Conservation (phyloP, 2,329 filamentous ascomycete species). For the Xylaria sp. region DNA sequence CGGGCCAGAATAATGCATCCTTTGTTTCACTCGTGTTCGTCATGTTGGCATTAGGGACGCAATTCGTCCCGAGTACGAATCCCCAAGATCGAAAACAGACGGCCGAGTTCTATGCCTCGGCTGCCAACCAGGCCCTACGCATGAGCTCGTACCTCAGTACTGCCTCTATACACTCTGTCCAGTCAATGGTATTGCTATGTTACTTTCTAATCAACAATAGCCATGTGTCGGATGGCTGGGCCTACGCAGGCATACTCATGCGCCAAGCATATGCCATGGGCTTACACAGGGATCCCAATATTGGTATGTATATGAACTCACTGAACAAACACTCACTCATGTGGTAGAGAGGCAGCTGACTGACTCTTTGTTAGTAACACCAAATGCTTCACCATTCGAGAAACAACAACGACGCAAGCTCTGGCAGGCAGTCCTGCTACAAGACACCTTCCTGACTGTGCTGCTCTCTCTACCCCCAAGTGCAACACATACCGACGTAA, state of each 20-base stretch:
- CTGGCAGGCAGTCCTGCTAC: constrained; percentile 81
- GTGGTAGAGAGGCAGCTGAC: not conserved
- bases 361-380: constrained; percentile 54
- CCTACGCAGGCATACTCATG: constrained; percentile 78
- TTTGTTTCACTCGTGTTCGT: constrained; percentile 76
- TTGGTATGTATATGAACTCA: constrained; percentile 51
- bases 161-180: constrained; percentile 73
- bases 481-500: constrained; percentile 79
- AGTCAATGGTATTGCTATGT: constrained; percentile 81
- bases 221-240: constrained; percentile 82
- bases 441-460: constrained; percentile 82
- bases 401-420: constrained; percentile 81
- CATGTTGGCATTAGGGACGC: constrained; percentile 78
- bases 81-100: constrained; percentile 72
- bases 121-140: constrained; percentile 76
- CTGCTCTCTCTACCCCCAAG: constrained; percentile 78
- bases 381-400: constrained; percentile 70
- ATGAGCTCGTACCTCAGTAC: constrained; percentile 79
- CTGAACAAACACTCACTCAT: not conserved
- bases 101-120: constrained; percentile 81
- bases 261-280: constrained; percentile 84
- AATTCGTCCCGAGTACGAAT: constrained; percentile 69
- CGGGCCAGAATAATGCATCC: constrained; percentile 70
- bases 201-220: constrained; percentile 89
- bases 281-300: constrained; percentile 78